phyloP scores from a whole-genome alignment of 139 green algal species.

The Tetratostichococcus sp. region DNA sequence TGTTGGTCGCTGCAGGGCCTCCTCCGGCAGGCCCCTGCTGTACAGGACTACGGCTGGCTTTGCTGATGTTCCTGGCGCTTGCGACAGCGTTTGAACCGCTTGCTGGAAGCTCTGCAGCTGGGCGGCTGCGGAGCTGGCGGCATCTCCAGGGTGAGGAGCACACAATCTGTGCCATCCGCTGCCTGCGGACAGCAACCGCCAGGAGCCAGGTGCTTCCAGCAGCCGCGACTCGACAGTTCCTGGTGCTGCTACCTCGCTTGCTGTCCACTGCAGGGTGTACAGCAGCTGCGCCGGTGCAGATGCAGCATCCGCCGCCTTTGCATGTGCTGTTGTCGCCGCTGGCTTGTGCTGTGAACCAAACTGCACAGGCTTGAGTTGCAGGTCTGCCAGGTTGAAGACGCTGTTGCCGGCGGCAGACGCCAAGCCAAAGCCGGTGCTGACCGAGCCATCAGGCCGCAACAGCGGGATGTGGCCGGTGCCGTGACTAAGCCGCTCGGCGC shows the following conservation, averaged over 20 bases:
- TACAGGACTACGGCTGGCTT: neutral
- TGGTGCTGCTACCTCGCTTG: neutral
- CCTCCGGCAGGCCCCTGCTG: neutral
- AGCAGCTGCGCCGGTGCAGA: neutral
- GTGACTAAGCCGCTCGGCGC: neutral
- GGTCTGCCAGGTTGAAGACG: neutral
- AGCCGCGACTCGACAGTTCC: too few relatives aligned
- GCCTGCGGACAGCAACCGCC: neutral
- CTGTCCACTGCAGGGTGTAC: neutral
- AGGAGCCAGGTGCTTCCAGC: neutral
- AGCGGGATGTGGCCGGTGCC: neutral
- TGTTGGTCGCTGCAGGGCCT: neutral
- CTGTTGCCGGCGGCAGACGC: neutral
- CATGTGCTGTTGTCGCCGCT: too few relatives aligned
- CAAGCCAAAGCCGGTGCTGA: slow-evolving; percentile 2
- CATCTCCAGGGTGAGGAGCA: neutral
- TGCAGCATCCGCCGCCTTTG: neutral
- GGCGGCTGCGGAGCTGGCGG: too few relatives aligned
- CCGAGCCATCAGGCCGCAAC: neutral
- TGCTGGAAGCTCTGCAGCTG: neutral
- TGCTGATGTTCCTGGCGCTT: neutral
- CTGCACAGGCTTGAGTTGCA: slow-evolving; percentile 7
- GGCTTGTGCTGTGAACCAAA: neutral
- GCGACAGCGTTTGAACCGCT: too few relatives aligned
- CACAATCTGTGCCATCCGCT: too few relatives aligned